These are phyloP conservation scores for Blastocystis hominis DNA, from an alignment of 352 stramenopile genomes.

Conservation along the genomic window DNA sequence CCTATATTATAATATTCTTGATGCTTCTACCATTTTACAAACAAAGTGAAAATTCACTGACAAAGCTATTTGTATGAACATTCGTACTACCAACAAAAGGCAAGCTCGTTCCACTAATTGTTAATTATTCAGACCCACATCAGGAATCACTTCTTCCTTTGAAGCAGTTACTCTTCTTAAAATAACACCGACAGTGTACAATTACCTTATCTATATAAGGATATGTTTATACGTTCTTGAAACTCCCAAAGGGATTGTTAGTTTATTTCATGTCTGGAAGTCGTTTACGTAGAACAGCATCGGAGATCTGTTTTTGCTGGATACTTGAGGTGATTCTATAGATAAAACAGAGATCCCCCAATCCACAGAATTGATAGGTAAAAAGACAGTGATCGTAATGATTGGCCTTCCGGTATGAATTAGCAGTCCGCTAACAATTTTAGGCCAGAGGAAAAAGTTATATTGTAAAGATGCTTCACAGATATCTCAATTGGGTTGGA, in stretches of 20 bases:
- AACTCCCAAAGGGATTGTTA: background rate
- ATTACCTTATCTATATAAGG: no score
- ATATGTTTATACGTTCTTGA: no score
- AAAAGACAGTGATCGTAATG: constrained; percentile 76
- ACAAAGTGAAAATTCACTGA: no score
- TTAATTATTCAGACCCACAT: no score
- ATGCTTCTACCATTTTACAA: no score
- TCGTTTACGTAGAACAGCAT: background rate
- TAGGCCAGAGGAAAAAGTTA: constrained; percentile 75
- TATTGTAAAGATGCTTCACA: constrained; percentile 73
- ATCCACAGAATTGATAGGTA: background rate
- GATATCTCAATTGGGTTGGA: constrained; percentile 75
- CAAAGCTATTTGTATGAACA: no score
- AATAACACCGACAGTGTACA: no score
- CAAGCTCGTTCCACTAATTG: no score
- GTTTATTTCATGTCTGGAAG: background rate
- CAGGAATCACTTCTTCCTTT: no score
- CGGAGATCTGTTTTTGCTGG: background rate
- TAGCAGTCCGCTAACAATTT: background rate
- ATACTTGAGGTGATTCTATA: background rate
- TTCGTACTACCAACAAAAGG: no score
- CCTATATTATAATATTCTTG: no score
- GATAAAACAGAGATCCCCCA: constrained; percentile 40
- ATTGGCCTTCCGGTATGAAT: constrained; percentile 68
- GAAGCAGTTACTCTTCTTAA: no score